Percentiles rank a stretch among this genome's conserved stretches.
phyloP scores from a whole-genome alignment of 2,329 filamentous ascomycete genomes.

The Colletotrichum sp. region DNA sequence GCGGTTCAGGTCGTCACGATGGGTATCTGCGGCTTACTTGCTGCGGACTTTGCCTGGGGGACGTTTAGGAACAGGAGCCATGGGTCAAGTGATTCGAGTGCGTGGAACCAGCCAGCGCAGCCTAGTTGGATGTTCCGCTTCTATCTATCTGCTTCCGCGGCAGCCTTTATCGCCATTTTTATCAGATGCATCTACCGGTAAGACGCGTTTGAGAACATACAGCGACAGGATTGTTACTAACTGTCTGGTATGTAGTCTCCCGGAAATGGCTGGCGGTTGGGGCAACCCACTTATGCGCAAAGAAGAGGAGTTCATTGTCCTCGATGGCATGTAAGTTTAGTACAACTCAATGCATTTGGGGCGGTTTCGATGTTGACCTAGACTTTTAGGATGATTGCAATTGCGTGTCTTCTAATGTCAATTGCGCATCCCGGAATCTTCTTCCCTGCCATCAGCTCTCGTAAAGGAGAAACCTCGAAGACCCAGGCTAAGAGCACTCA shows the following conservation, averaged over 20 bases:
- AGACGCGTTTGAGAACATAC: neutral
- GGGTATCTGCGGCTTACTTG: neutral
- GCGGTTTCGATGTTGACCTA: neutral
- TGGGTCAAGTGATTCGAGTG: too few relatives aligned
- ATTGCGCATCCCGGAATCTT: neutral
- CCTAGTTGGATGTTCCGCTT: neutral
- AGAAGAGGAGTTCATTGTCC: neutral
- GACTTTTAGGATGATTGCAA: neutral
- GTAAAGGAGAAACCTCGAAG: neutral
- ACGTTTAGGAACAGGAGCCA: neutral
- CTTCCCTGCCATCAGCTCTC: neutral
- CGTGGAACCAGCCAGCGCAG: neutral
- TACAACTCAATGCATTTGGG: too few relatives aligned
- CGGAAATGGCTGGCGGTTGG: neutral
- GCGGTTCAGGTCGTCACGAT: neutral
- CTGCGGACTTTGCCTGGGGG: neutral
- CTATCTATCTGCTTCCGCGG: neutral
- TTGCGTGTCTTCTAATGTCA: neutral
- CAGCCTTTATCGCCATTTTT: neutral
- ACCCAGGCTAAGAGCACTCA: neutral
- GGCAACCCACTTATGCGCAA: neutral
- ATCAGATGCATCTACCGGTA: neutral
- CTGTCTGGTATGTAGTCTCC: neutral
- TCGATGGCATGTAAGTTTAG: neutral
- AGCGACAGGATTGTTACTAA: neutral